A percentile compares a stretch with the other conserved stretches of the same genome.
Conservation (phyloP, 169 alveolate genomes). For the Eimeria maxima region DNA sequence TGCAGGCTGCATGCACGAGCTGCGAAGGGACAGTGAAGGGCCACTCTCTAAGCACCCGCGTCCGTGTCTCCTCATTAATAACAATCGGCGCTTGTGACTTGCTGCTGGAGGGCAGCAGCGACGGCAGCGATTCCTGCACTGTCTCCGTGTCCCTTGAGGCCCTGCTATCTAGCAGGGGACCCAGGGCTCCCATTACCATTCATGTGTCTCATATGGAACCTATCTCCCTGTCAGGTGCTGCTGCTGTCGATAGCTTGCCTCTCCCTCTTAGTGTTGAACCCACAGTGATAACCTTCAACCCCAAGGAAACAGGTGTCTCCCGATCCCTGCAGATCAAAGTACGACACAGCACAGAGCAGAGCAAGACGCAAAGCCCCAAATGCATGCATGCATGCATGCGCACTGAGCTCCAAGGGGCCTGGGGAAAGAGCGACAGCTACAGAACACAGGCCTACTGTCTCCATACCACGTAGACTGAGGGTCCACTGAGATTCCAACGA, state of each 20-base stretch:
- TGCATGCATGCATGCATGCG: too few relatives aligned
- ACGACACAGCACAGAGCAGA: neutral
- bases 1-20: conserved; percentile 46
- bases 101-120: conserved; percentile 59
- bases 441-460: neutral
- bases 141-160: neutral
- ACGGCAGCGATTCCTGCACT: neutral
- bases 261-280: neutral
- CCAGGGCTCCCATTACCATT: neutral
- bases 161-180: neutral
- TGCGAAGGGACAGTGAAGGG: conserved; percentile 15
- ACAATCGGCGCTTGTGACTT: neutral
- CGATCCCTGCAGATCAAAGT: neutral
- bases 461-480: neutral
- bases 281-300: neutral
- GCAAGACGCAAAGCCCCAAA: neutral
- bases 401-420: too few relatives aligned
- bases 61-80: neutral
- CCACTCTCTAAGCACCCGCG: neutral
- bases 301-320: neutral
- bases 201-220: neutral
- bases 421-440: neutral
- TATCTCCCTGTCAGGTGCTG: neutral
- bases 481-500: too few relatives aligned
- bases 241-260: neutral